Evolutionary conservation across 306 rosid species (phyloP).

Genomic region (Notholithocarpus densiflorus): DNA sequence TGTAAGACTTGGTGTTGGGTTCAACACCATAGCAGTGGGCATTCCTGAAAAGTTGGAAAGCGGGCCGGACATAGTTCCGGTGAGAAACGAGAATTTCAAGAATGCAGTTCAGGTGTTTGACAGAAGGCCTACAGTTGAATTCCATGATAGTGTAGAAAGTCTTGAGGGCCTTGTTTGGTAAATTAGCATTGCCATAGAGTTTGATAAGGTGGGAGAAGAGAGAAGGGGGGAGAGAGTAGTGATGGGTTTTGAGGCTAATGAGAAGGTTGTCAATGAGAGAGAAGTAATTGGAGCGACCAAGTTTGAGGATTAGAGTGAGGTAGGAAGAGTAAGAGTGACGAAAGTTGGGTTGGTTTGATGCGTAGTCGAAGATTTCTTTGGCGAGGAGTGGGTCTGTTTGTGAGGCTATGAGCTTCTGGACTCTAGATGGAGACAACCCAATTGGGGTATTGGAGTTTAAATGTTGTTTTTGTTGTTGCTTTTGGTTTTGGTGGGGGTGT

Average conservation of each 20-base stretch:
- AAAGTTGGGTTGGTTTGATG: constrained; percentile 63
- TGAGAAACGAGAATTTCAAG: constrained; percentile 60
- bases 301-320: constrained; percentile 66
- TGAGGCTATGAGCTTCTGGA: constrained; percentile 74
- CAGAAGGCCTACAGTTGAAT: constrained; percentile 49
- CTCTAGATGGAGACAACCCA: constrained; percentile 56
- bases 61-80: constrained; percentile 44
- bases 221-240: constrained; percentile 35
- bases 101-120: constrained; percentile 70
- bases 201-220: constrained; percentile 63
- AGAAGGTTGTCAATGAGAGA: constrained; percentile 64
- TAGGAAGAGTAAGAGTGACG: constrained; percentile 60
- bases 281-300: constrained; percentile 60
- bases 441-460: constrained; percentile 21
- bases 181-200: constrained; percentile 63
- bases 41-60: constrained; percentile 64
- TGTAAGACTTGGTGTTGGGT: constrained; percentile 66
- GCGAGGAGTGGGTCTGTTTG: constrained; percentile 84
- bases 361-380: constrained; percentile 65
- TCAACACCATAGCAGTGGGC: constrained; percentile 55
- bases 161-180: constrained; percentile 62
- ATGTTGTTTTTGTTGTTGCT: not conserved
- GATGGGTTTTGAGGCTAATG: constrained; percentile 41
- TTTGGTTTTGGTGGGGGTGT: not conserved
- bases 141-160: constrained; percentile 64